Conservation (phyloP, 352 stramenopile species). For the Thraustotheca clavata region DNA sequence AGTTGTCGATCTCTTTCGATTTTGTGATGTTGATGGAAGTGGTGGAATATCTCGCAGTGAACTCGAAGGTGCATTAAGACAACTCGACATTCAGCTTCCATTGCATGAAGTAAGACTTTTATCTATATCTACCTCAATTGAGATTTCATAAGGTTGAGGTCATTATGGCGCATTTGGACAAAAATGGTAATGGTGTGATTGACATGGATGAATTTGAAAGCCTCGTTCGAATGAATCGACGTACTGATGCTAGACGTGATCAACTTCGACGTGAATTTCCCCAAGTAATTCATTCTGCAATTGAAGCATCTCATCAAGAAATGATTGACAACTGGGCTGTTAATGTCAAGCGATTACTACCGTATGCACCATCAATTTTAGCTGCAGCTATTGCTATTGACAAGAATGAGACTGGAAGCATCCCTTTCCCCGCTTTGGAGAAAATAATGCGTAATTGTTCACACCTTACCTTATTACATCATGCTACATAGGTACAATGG, state of each 20-base stretch:
- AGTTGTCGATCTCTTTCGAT: constrained; percentile 81
- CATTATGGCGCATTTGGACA: constrained; percentile 74
- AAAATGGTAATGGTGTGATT: constrained; percentile 74
- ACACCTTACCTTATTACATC: background rate
- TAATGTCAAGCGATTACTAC: background rate
- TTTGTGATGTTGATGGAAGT: constrained; percentile 71
- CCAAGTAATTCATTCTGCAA: background rate
- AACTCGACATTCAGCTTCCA: constrained; percentile 78
- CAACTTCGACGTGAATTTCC: constrained; percentile 32
- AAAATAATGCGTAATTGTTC: background rate
- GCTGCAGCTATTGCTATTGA: background rate
- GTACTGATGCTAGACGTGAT: constrained; percentile 62
- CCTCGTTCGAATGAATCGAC: constrained; percentile 56
- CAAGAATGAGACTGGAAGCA: background rate
- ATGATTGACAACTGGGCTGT: background rate
- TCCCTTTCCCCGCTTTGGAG: background rate
- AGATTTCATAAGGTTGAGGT: constrained; percentile 24
- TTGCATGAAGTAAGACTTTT: constrained; percentile 32
- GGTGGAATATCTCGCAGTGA: constrained; percentile 67
- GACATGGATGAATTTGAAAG: constrained; percentile 83
- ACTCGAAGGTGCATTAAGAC: constrained; percentile 74
- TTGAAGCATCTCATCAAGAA: background rate
- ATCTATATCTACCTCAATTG: background rate
- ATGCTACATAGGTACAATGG: background rate
- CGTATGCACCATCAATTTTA: background rate